These are phyloP conservation scores for Penicillium roqueforti DNA, from an alignment of 495 filamentous ascomycete species.

Conservation along the genomic window DNA sequence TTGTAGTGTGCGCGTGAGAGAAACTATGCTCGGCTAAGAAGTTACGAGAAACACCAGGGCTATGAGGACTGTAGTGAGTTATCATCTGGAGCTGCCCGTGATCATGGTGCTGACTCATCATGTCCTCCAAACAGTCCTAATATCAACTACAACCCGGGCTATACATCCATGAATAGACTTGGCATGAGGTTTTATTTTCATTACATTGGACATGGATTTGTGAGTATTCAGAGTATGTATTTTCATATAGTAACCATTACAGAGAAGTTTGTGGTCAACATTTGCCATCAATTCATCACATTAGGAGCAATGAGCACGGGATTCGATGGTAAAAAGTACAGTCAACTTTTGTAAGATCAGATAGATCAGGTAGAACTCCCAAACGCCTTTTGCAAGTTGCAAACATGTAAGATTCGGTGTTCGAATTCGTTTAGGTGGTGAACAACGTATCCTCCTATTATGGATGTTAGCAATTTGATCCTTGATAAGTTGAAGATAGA, in stretches of 20 bases:
- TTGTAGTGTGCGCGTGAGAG: neutral
- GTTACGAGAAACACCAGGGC: neutral
- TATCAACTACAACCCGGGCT: neutral
- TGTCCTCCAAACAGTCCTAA: neutral
- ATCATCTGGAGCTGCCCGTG: neutral
- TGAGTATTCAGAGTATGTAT: neutral
- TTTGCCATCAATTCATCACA: constrained; percentile 10
- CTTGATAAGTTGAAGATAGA: neutral
- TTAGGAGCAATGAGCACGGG: neutral
- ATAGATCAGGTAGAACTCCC: constrained; percentile 19
- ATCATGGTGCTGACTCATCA: constrained; percentile 8
- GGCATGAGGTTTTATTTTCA: neutral
- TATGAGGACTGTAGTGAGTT: neutral
- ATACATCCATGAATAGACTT: neutral
- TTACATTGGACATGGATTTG: neutral
- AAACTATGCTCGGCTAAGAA: neutral
- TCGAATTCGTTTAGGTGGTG: constrained; percentile 32
- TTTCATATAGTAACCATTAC: neutral
- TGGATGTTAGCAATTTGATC: constrained; percentile 16
- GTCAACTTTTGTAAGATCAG: constrained; percentile 11
- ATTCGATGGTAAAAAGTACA: constrained; percentile 6
- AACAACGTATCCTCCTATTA: constrained; percentile 47
- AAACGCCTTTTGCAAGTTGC: constrained; percentile 18
- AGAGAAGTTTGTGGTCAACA: constrained; percentile 2
- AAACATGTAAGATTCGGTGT: constrained; percentile 17